Conservation (phyloP, 2,329 filamentous ascomycete species). For the Verticillium nonalfalfae region DNA sequence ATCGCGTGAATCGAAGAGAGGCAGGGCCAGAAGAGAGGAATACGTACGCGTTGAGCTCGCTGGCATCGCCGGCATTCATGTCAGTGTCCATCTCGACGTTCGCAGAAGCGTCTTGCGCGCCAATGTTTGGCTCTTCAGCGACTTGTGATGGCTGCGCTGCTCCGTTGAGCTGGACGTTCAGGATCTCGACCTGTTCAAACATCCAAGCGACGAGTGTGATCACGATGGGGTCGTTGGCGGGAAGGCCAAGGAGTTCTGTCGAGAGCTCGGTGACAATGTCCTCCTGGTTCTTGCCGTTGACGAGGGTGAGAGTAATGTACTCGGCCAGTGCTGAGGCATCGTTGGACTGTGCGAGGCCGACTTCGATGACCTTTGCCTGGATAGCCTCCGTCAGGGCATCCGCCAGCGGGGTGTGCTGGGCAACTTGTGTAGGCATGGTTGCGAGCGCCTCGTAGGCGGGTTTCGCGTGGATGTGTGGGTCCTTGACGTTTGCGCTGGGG, state of each 20-base stretch:
- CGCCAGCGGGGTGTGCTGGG: constrained; percentile 74
- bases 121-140: constrained; percentile 15
- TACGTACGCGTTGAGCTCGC: constrained; percentile 55
- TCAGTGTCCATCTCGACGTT: constrained; percentile 57
- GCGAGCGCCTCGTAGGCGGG: constrained; percentile 7
- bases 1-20: constrained; percentile 3
- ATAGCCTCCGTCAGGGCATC: constrained; percentile 71
- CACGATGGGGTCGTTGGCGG: constrained; percentile 75
- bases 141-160: constrained; percentile 28
- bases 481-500: not conserved
- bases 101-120: constrained; percentile 25
- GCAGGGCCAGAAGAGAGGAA: not conserved
- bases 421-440: constrained; percentile 72
- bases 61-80: constrained; percentile 55
- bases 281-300: constrained; percentile 87
- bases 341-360: constrained; percentile 78
- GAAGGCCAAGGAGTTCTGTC: constrained; percentile 76
- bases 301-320: constrained; percentile 96
- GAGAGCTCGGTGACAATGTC: constrained; percentile 86
- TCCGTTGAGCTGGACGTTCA: constrained; percentile 56
- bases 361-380: constrained; percentile 85
- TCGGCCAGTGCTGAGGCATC: constrained; percentile 83
- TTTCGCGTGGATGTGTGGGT: not conserved
- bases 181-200: constrained; percentile 73
- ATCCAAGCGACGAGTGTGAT: constrained; percentile 85